phyloP scores from a whole-genome alignment of 2,329 filamentous ascomycete species.

The Fusarium sp. region DNA sequence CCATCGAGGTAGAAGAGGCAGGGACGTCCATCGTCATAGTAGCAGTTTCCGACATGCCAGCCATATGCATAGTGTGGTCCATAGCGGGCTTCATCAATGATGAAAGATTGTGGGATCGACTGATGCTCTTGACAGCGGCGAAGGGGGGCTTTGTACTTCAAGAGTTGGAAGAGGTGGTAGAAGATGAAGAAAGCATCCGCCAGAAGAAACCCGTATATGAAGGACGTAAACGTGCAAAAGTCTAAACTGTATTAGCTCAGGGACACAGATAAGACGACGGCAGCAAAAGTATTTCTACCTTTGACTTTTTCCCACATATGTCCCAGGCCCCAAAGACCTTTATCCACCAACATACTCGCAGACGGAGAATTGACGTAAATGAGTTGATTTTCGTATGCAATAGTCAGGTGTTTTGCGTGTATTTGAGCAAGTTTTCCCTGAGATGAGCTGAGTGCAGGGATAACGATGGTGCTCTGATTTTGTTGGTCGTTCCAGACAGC shows the following conservation, averaged over 20 bases:
- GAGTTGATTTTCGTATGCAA: constrained; percentile 1
- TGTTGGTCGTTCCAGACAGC: not conserved
- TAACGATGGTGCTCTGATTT: constrained; percentile 16
- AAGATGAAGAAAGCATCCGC: not conserved
- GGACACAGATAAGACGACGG: not conserved
- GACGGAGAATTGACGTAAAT: not conserved
- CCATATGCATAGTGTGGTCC: constrained; percentile 32
- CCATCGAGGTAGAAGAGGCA: constrained; percentile 33
- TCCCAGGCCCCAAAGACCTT: not conserved
- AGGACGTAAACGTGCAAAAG: constrained; percentile 3
- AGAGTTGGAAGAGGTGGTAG: not conserved
- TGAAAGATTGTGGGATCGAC: not conserved
- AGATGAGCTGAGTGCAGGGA: constrained; percentile 25
- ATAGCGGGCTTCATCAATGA: constrained; percentile 5
- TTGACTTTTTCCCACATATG: not conserved
- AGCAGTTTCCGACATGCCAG: constrained; percentile 19
- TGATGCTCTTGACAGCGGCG: not conserved
- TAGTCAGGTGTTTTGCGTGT: constrained; percentile 33
- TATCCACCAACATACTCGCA: not conserved
- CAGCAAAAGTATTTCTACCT: constrained; percentile 19
- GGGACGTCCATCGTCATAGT: constrained; percentile 42
- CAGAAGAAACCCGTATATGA: too few relatives aligned
- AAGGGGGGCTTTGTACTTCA: not conserved
- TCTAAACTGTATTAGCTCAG: constrained; percentile 2
- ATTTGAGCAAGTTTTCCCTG: constrained; percentile 47